Evolutionary conservation across 2,329 filamentous ascomycete genomes (phyloP), one percentile per base, ranked within the genome.

Genomic region (Claviceps maximensis): DNA sequence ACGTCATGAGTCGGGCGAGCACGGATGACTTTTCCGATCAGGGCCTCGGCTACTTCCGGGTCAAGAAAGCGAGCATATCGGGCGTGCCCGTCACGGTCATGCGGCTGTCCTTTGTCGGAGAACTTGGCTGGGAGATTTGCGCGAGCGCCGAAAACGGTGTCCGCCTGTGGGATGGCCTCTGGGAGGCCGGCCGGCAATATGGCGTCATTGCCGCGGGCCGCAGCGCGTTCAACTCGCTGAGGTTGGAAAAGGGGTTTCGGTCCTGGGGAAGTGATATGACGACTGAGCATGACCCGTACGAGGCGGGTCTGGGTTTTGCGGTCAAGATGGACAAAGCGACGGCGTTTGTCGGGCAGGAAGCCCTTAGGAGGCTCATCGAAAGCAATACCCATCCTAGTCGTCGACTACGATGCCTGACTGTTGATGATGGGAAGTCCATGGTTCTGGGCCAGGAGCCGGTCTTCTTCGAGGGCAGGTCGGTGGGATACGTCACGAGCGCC

Each of bases 371-470:
- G 0, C 67, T 67, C 0, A 69, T 72, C 0, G 67, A 63, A 67
- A 63, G 5, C 62, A 71, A n/a, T n/a, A n/a, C n/a, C 31, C 65
- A 66, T 2, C 59, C 61, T 0, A 57, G 61, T 0, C 65, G 66
- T 21, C 57, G 68, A 50, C 58, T 77, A 4, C 71, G 76, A 1
- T 78, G 75, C 53, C 62, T 84, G 2, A 76, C 73, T 0, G 59
- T 83, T 31, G 71, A 82, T 42, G 78, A 84, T 55, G 74, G 76
- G 0, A 64, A 61, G 4, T 82, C 79, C 0, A 68, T 83, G 57
- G 71, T 82, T 0, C 63, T 84, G 1, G 80, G 80, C 6, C 83
- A 83, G 59, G 80, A 84, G 60, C 80, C 81, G 0, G 77, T 84
- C 0, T 82, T 74, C 52, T 57, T 70, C 15, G 61, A 72, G 2